Base-by-base conservation (phyloP, 2,329 filamentous ascomycete species). In the Lasiodiplodia theobromae region DNA sequence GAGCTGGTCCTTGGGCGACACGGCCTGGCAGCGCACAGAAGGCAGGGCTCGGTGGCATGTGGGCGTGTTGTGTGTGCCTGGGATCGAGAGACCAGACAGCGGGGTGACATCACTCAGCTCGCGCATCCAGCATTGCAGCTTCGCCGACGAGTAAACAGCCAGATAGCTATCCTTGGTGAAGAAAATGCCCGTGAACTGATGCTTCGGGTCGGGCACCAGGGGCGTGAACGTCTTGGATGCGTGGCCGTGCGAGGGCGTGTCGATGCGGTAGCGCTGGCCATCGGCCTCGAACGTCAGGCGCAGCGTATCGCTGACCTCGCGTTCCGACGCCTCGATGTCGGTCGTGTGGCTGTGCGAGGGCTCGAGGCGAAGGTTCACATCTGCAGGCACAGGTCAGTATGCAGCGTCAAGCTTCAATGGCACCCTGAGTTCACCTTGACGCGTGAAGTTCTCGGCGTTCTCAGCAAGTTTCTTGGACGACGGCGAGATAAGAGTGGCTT, bases 21-120 rank as follows among this genome's bases (percentile, higher is more conserved):
- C 93, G 40, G 92, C 90, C 82, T 99, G 96, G 80, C 96, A 98
- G 49, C 96, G 91, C 47, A 98, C 96, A 1, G 93, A 97, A 1
- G 96, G 96, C 5, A 97, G 86, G 14, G 96, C 94, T 60, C 88
- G 86, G 83, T 96, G 86, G 81, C 88, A 91, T 11, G 94, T 96
- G 7, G 96, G 93, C 21, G 92, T 93, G 82, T 99, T 98, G 84
- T 99, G 96, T 0, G 96, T 97, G 71, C 96, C 96, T 0, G 96
- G 96, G 71, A 98, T 96, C 62, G 92, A 96, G 62, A 99, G 88
- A 2, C 91, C 86, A 1, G 92, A 92, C 4, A 98, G 84, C 1
- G 93, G 89, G 64, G 88, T 91, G 23, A 89, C 86, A 74, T 94
- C 88, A 70, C 86, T 84, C 52, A 98, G 85, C 70, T 89, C 86